These are phyloP conservation scores for Calocybe indica DNA, from an alignment of 768 basidiomycete genomes.

Conservation along the genomic window DNA sequence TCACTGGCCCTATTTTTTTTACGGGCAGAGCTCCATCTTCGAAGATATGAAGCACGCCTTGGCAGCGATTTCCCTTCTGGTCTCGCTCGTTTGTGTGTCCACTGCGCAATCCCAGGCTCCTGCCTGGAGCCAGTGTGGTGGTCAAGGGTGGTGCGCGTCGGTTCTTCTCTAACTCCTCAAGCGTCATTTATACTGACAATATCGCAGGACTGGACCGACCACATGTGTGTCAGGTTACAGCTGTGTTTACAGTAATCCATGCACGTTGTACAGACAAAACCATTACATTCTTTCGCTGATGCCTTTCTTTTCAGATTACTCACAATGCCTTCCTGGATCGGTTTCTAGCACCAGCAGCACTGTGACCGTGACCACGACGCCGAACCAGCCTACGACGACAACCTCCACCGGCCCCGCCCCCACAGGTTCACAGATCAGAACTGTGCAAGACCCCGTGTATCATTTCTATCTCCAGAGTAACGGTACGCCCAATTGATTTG, in stretches of 20 bases:
- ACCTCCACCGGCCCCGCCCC: slow-evolving; percentile 27
- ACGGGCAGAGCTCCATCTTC: too few species aligned
- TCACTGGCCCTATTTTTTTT: too few species aligned
- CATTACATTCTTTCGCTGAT: neutral
- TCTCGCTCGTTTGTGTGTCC: neutral
- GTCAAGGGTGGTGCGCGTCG: slow-evolving; percentile 27
- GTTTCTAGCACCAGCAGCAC: slow-evolving; percentile 18
- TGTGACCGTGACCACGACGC: slow-evolving; percentile 21
- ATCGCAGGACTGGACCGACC: slow-evolving; percentile 32
- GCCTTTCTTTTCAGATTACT: slow-evolving; percentile 34
- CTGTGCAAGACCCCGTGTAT: slow-evolving; percentile 45
- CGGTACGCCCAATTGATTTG: slow-evolving; percentile 21
- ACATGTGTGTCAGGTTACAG: slow-evolving; percentile 38
- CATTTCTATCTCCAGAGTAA: slow-evolving; percentile 52
- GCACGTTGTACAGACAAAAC: slow-evolving; percentile 12
- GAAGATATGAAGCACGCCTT: too few species aligned
- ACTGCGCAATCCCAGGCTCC: slow-evolving; percentile 28
- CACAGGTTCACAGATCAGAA: slow-evolving; percentile 45
- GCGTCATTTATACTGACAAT: neutral
- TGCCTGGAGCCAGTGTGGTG: slow-evolving; percentile 40
- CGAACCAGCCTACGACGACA: slow-evolving; percentile 19
- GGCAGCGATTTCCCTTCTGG: too few species aligned
- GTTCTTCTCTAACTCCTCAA: neutral
- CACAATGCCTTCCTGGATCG: slow-evolving; percentile 43
- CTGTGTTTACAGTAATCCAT: slow-evolving; percentile 34